Evolutionary conservation across 2,329 filamentous ascomycete species (phyloP).

Genomic region (Leptographium wingfieldii): DNA sequence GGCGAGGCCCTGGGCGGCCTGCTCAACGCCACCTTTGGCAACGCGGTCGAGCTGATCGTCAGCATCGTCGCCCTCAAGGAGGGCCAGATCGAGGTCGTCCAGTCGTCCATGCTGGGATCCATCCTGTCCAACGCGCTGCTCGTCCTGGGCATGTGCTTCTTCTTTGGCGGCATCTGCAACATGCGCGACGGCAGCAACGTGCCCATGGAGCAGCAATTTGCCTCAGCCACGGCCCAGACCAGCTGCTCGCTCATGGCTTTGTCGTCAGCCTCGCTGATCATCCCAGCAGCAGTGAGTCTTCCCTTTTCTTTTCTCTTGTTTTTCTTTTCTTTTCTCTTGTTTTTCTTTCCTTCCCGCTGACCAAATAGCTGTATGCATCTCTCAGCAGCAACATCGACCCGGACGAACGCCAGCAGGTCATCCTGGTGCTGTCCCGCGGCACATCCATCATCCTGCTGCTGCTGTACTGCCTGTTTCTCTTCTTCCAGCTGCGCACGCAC

Average conservation of each 20-base stretch:
- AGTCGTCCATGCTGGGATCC: slow-evolving; percentile 82
- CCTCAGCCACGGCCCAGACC: slow-evolving; percentile 65
- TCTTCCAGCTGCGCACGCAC: slow-evolving; percentile 68
- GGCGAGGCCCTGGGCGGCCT: slow-evolving; percentile 64
- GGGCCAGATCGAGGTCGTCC: slow-evolving; percentile 77
- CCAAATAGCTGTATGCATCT: slow-evolving; percentile 48
- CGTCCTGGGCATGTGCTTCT: slow-evolving; percentile 81
- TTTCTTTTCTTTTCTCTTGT: background rate
- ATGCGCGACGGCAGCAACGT: slow-evolving; percentile 41
- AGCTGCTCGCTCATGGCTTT: slow-evolving; percentile 64
- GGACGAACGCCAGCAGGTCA: slow-evolving; percentile 37
- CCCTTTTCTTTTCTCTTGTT: no score
- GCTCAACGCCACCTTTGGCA: slow-evolving; percentile 67
- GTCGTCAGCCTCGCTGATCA: slow-evolving; percentile 64
- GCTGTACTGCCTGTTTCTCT: slow-evolving; percentile 64
- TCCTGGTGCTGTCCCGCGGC: slow-evolving; percentile 60
- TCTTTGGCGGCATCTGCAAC: slow-evolving; percentile 59
- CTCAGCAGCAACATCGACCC: slow-evolving; percentile 31
- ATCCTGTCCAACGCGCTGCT: slow-evolving; percentile 84
- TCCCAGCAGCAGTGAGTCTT: slow-evolving; percentile 51
- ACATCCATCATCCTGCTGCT: slow-evolving; percentile 63
- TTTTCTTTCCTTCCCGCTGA: background rate
- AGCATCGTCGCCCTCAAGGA: slow-evolving; percentile 82
- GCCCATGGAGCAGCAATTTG: slow-evolving; percentile 58
- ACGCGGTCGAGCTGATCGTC: slow-evolving; percentile 69